phyloP scores from a whole-genome alignment of 805 yeast genomes.

The Komagataella ulmi region DNA sequence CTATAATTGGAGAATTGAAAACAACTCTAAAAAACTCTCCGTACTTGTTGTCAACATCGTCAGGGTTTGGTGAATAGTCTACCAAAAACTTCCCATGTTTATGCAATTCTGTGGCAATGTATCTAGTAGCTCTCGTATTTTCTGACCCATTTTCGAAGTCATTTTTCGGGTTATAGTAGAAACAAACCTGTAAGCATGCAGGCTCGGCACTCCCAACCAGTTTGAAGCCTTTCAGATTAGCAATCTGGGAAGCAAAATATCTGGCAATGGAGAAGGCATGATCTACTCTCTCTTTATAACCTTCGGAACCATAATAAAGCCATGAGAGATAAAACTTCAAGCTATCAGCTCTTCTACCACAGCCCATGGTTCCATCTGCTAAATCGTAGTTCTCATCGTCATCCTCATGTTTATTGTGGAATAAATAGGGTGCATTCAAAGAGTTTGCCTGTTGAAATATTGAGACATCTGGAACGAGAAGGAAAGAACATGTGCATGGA shows the following conservation, averaged over 20 bases:
- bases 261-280: conserved; percentile 57
- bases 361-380: conserved; percentile 88
- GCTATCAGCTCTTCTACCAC: conserved; percentile 79
- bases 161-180: conserved; percentile 42
- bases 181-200: conserved; percentile 76
- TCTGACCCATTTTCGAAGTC: conserved; percentile 13
- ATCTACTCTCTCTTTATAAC: conserved; percentile 54
- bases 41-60: conserved; percentile 24
- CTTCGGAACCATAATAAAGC: conserved; percentile 64
- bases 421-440: conserved; percentile 65
- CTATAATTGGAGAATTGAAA: conserved; percentile 55
- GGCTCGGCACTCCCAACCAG: conserved; percentile 47
- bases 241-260: conserved; percentile 40
- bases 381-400: conserved; percentile 48
- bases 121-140: conserved; percentile 45
- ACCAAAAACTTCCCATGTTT: conserved; percentile 53
- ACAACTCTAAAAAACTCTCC: conserved; percentile 85
- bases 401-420: conserved; percentile 42
- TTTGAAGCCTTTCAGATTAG: conserved; percentile 28
- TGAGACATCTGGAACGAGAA: conserved; percentile 56
- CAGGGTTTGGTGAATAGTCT: conserved; percentile 66
- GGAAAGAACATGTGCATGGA: conserved; percentile 64
- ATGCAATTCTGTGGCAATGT: conserved; percentile 48
- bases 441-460: conserved; percentile 64
- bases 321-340: conserved; percentile 68